Conservation (phyloP, 2,329 filamentous ascomycete species). For the Rhytidhysteron rufulum region DNA sequence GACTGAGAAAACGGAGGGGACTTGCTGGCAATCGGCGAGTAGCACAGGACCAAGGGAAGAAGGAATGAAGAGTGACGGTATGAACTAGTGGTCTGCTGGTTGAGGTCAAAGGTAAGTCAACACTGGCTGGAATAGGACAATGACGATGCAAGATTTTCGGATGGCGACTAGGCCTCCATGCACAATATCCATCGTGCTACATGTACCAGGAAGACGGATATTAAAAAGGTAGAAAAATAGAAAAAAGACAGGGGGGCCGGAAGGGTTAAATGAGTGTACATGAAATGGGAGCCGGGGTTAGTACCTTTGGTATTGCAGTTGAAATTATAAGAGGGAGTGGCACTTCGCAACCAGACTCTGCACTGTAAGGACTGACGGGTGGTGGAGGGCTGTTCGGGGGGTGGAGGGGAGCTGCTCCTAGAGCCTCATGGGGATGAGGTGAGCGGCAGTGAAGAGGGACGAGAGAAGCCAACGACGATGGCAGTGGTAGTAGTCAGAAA, state of each 20-base stretch:
- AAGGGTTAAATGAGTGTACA: background rate
- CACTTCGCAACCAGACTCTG: background rate
- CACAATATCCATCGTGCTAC: background rate
- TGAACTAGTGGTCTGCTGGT: conserved; percentile 27
- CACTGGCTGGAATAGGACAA: conserved; percentile 9
- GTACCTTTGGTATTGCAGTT: conserved; percentile 13
- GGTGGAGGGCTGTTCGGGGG: conserved; percentile 1
- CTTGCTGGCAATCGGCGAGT: too few relatives aligned
- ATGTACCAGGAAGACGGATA: conserved; percentile 3
- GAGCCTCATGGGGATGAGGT: background rate
- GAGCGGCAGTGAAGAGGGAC: background rate
- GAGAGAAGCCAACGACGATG: conserved; percentile 3
- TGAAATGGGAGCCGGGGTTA: conserved; percentile 1
- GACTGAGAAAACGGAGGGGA: conserved; percentile 13
- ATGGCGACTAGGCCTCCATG: too few relatives aligned
- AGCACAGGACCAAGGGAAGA: background rate
- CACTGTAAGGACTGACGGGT: background rate
- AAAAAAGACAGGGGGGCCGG: background rate
- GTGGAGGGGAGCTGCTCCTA: conserved; percentile 2
- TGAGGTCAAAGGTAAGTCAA: conserved; percentile 6
- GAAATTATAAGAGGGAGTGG: conserved; percentile 2
- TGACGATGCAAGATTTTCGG: conserved; percentile 7
- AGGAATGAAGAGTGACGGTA: conserved; percentile 17
- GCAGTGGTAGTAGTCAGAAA: conserved; percentile 4
- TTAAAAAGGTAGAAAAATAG: conserved; percentile 1